These are phyloP conservation scores for Acanthamoeba divionensis DNA, from an alignment of 208 protist genomes.

Conservation along the genomic window DNA sequence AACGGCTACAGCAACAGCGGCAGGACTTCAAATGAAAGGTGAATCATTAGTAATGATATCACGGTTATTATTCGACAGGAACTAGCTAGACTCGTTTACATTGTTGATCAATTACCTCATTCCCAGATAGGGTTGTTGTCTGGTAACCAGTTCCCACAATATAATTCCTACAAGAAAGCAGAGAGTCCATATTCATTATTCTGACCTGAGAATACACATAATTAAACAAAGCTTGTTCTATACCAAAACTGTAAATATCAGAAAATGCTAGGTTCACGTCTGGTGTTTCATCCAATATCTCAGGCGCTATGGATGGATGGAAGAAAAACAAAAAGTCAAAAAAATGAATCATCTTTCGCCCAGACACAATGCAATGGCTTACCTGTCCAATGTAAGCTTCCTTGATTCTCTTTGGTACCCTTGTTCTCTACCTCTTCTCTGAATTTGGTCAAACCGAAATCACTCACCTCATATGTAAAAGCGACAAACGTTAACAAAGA, in stretches of 20 bases:
- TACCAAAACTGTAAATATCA: not conserved
- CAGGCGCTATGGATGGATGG: not conserved
- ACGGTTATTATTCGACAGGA: too few relatives aligned
- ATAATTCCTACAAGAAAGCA: too few relatives aligned
- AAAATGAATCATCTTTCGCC: too few relatives aligned
- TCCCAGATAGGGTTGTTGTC: not conserved
- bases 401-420: too few relatives aligned
- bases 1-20: not conserved
- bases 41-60: too few relatives aligned
- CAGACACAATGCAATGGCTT: too few relatives aligned
- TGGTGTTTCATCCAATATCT: not conserved
- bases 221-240: not conserved
- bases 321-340: not conserved
- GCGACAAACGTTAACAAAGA: not conserved
- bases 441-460: slow-evolving; percentile 26
- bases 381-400: too few relatives aligned
- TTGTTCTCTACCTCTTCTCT: not conserved
- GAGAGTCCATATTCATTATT: too few relatives aligned
- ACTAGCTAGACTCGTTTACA: too few relatives aligned
- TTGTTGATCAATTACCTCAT: not conserved
- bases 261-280: not conserved
- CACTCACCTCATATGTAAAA: not conserved
- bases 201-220: too few relatives aligned
- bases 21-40: not conserved
- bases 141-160: not conserved